Percentiles rank a stretch among this genome's conserved stretches.
Evolutionary conservation across 2,329 filamentous ascomycete genomes (phyloP).

Genomic region (Hirsutella thompsonii): DNA sequence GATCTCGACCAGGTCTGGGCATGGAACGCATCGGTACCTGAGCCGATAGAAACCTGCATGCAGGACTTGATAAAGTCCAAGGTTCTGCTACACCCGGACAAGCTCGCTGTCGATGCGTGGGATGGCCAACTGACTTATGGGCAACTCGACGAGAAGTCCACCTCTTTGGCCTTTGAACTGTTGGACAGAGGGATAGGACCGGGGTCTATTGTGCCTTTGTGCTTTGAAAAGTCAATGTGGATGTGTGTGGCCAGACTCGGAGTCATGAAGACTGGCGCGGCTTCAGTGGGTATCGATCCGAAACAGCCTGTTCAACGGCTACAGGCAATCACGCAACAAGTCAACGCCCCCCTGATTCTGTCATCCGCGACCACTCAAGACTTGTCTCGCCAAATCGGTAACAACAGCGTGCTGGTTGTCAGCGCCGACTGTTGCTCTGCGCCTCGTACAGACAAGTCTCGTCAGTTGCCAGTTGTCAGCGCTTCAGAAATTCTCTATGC

Average conservation of each 20-base stretch:
- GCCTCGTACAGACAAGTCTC: too few relatives aligned
- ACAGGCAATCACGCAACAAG: neutral
- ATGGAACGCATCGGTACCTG: slow-evolving; percentile 7
- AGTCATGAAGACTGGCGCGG: slow-evolving; percentile 11
- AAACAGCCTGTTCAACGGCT: neutral
- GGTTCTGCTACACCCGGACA: slow-evolving; percentile 4
- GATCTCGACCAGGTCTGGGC: slow-evolving; percentile 7
- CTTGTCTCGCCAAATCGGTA: neutral
- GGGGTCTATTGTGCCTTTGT: slow-evolving; percentile 9
- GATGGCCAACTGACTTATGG: slow-evolving; percentile 10
- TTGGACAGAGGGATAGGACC: neutral
- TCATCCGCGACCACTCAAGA: neutral
- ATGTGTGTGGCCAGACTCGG: slow-evolving; percentile 10
- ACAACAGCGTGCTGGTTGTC: neutral
- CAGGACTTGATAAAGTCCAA: slow-evolving; percentile 6
- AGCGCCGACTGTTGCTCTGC: too few relatives aligned
- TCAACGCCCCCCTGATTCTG: neutral
- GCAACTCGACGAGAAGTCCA: slow-evolving; percentile 4
- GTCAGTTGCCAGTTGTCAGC: neutral
- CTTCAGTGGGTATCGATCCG: slow-evolving; percentile 1
- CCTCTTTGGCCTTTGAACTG: slow-evolving; percentile 2
- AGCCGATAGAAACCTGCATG: slow-evolving; percentile 7
- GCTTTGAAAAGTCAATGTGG: slow-evolving; percentile 13
- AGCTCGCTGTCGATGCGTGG: slow-evolving; percentile 11
- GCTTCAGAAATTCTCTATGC: slow-evolving; percentile 6